A percentile compares a stretch with the other conserved stretches of the same genome.
Evolutionary conservation across 192 early-diverging fungal species (phyloP).

Genomic region (Funneliformis geosporum): DNA sequence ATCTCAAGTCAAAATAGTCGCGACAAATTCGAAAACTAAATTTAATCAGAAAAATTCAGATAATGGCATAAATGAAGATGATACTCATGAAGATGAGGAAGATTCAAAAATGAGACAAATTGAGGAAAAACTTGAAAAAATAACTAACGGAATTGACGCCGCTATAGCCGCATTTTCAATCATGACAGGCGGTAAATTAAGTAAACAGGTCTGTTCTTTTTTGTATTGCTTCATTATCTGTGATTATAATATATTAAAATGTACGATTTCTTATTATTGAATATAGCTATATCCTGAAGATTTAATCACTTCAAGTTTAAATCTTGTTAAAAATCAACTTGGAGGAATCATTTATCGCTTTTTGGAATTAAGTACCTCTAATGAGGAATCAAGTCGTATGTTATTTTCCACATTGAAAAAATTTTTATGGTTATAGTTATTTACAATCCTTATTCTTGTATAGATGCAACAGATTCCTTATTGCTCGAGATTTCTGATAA

Average conservation of each 20-base stretch:
- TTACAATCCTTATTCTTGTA: background rate
- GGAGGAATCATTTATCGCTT: slow-evolving; percentile 18
- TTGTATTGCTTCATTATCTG: background rate
- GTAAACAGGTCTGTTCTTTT: slow-evolving; percentile 25
- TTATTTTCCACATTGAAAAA: background rate
- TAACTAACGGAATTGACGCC: slow-evolving; percentile 29
- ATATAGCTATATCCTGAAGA: slow-evolving; percentile 33
- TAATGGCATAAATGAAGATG: background rate
- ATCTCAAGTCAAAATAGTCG: background rate
- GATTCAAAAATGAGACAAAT: slow-evolving; percentile 2
- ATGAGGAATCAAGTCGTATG: slow-evolving; percentile 27
- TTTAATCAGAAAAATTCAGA: background rate
- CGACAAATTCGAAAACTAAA: too few species aligned
- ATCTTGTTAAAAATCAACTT: slow-evolving; percentile 32
- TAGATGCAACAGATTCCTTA: slow-evolving; percentile 18
- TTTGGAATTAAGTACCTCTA: slow-evolving; percentile 12
- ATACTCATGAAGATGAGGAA: slow-evolving; percentile 1
- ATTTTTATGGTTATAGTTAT: background rate
- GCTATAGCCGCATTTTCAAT: slow-evolving; percentile 27
- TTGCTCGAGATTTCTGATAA: slow-evolving; percentile 12
- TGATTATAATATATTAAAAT: background rate
- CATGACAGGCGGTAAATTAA: slow-evolving; percentile 34
- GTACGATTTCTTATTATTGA: background rate
- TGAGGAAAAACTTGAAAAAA: slow-evolving; percentile 22
- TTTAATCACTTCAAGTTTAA: slow-evolving; percentile 28